Conservation (phyloP, 208 protist genomes). For the Trypanosoma lewisi region DNA sequence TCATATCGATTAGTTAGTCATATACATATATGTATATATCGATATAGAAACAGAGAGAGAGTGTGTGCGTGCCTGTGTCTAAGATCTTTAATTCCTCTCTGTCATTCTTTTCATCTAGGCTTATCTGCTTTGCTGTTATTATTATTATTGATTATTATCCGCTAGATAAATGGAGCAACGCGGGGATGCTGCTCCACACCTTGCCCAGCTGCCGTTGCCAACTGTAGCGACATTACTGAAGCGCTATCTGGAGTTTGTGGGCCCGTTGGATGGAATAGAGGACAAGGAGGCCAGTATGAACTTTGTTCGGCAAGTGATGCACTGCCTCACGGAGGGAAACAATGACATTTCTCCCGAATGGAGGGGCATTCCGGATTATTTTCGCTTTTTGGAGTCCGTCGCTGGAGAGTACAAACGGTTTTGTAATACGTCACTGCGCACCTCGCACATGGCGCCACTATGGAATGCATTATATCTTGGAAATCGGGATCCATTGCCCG, state of each 20-base stretch:
- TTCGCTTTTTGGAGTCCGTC: constrained; percentile 19
- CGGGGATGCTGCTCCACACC: background rate
- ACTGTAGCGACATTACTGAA: background rate
- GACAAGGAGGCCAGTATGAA: constrained; percentile 14
- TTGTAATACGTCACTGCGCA: constrained; percentile 18
- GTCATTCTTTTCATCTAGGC: background rate
- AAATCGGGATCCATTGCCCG: constrained; percentile 19
- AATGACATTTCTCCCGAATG: background rate
- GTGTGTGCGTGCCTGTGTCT: too few species aligned
- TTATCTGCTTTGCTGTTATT: background rate
- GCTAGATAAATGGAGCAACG: background rate
- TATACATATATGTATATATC: too few species aligned
- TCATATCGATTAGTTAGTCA: too few species aligned
- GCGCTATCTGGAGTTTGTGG: constrained; percentile 21
- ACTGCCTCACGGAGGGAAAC: background rate
- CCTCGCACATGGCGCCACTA: constrained; percentile 24
- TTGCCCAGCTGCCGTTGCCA: constrained; percentile 7
- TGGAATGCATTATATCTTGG: constrained; percentile 29
- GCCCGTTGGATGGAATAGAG: constrained; percentile 14
- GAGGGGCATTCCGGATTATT: constrained; percentile 3
- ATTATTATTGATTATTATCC: background rate
- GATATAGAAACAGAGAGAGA: too few species aligned
- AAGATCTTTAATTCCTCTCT: too few species aligned
- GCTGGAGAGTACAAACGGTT: constrained; percentile 13
- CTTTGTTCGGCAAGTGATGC: constrained; percentile 4